These are phyloP conservation scores for Letharia columbiana DNA, from an alignment of 495 filamentous ascomycete species.

Conservation along the genomic window DNA sequence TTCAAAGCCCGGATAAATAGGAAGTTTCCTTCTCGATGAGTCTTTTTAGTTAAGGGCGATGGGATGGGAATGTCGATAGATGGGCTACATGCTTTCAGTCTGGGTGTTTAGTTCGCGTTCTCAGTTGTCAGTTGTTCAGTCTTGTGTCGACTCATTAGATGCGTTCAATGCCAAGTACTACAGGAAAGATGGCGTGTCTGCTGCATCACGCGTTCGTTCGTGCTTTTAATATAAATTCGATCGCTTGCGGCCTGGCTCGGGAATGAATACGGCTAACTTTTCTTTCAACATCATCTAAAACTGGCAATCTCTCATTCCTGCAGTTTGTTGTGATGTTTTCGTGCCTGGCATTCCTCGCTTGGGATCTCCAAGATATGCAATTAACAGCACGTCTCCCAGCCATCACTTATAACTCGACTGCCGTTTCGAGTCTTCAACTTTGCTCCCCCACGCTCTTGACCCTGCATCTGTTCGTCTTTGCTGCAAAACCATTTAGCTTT, in stretches of 20 bases:
- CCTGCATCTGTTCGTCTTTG: constrained; percentile 6
- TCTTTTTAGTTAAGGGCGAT: constrained; percentile 60
- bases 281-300: not conserved
- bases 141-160: not conserved
- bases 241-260: constrained; percentile 6
- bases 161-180: not conserved
- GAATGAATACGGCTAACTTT: constrained; percentile 3
- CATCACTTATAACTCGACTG: constrained; percentile 24
- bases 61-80: constrained; percentile 58
- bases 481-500: constrained; percentile 9
- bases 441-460: constrained; percentile 25
- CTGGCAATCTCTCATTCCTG: constrained; percentile 18
- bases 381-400: constrained; percentile 22
- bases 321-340: constrained; percentile 25
- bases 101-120: not conserved
- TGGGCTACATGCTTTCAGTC: constrained; percentile 44
- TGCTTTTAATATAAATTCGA: not conserved
- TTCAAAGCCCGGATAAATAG: constrained; percentile 46
- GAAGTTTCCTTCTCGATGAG: constrained; percentile 55
- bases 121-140: no score
- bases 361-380: constrained; percentile 20
- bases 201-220: constrained; percentile 1
- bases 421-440: constrained; percentile 21
- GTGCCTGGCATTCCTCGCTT: constrained; percentile 26
- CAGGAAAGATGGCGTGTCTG: not conserved